Base-by-base conservation (phyloP, 257 asterid species). In the Solanum clarkiae region DNA sequence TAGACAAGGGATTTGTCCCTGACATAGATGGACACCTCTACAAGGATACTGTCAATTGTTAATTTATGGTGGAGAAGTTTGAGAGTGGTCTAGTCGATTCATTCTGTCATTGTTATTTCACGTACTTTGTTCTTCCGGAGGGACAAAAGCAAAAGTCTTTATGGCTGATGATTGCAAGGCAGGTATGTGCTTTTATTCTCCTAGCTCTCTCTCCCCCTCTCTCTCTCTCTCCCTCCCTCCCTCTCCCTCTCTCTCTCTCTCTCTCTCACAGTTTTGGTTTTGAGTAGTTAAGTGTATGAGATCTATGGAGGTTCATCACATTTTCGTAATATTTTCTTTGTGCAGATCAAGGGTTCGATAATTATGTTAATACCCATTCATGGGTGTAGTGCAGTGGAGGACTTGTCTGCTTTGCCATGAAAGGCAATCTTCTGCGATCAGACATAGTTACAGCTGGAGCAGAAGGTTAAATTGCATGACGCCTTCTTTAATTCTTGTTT, bases 1-100 rank as follows among this genome's bases (percentile, higher is more conserved):
- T 91, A 93, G 99, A 95, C 80, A 95, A 92, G 86, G 98, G 98
- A 59, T 96, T 91, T 83, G 89, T 90, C 80, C 98, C 99, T 0
- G 95, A 95, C 81, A 93, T 95, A 83, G 97, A 96, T 77, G 97
- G 97, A 51, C 98, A 94, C 89, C 91, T 95, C 72, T 92, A 90
- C 86, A 91, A 90, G 45, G 89, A 86, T 79, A 32, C n/a, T 53
- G 65, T 53, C 65, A 79, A 29, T 53, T 79, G 65, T 79, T 79
- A 79, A 79, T 16, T 32, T 53, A 79, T 51, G 82, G 18, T 17
- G 49, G 83, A 53, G 49, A 53, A 53, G 26, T 2, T 79, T 79
- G 83, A 53, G 18, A 29, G 29, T 29, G 65, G 65, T 79, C 83
- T 79, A 53, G 54, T 79, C 1, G 10, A 77, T 14, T 26, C 49